A percentile compares a stretch with the other conserved stretches of the same genome.
These are phyloP conservation scores for Carallia brachiata DNA, from an alignment of 345 rosid species.

Conservation along the genomic window DNA sequence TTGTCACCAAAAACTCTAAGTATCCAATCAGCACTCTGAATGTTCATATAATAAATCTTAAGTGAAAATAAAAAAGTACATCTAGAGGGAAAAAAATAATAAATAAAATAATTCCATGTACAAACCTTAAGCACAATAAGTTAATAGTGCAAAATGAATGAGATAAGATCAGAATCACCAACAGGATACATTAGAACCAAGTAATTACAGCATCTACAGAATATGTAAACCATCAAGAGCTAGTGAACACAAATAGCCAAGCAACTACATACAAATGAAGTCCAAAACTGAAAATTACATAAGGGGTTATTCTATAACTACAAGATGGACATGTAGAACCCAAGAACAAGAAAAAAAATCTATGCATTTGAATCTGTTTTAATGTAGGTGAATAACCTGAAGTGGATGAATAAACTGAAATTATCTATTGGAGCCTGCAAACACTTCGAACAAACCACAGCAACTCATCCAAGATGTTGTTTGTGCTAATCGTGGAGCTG, in stretches of 20 bases:
- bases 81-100: too few species aligned
- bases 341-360: neutral
- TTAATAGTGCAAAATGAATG: too few species aligned
- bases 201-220: too few species aligned
- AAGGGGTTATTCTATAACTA: too few species aligned
- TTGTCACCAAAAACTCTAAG: too few species aligned
- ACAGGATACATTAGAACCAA: too few species aligned
- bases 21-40: too few species aligned
- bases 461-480: conserved; percentile 73
- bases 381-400: conserved; percentile 36
- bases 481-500: conserved; percentile 45
- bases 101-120: too few species aligned
- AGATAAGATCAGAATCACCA: too few species aligned
- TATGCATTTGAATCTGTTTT: neutral
- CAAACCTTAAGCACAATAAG: too few species aligned
- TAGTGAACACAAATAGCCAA: neutral
- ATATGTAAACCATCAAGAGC: neutral
- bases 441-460: conserved; percentile 80
- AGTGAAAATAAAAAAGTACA: too few species aligned
- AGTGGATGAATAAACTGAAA: conserved; percentile 41
- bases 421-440: conserved; percentile 58
- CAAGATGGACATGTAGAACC: neutral
- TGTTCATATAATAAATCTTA: too few species aligned
- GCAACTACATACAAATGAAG: neutral
- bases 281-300: neutral